phyloP scores from a whole-genome alignment of 306 rosid genomes.

The Malus orientalis region DNA sequence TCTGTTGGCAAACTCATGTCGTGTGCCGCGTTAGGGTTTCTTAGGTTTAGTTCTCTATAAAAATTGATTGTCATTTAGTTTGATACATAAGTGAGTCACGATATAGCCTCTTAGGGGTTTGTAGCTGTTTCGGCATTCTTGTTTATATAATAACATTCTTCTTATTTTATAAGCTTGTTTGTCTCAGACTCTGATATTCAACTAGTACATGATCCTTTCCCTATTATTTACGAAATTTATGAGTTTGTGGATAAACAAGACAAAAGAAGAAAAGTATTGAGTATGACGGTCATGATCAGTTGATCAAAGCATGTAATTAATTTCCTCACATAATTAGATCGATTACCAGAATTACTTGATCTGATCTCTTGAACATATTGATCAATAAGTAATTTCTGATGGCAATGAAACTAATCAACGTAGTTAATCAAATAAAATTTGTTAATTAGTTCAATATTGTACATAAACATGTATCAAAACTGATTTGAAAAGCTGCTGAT shows the following conservation, averaged over 20 bases:
- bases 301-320: not conserved
- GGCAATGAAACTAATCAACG: not conserved
- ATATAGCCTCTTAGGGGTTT: too few relatives aligned
- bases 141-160: too few relatives aligned
- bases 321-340: not conserved
- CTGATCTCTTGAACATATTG: not conserved
- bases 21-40: too few relatives aligned
- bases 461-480: not conserved
- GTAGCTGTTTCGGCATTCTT: too few relatives aligned
- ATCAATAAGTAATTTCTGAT: not conserved
- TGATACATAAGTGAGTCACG: too few relatives aligned
- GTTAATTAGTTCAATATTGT: too few relatives aligned
- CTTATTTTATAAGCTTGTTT: too few relatives aligned
- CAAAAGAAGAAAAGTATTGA: not conserved
- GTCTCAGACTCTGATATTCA: too few relatives aligned
- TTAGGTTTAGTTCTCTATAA: too few relatives aligned
- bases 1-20: too few relatives aligned
- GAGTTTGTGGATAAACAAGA: not conserved
- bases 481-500: not conserved
- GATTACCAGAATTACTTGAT: not conserved
- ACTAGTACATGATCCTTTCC: not conserved
- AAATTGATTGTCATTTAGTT: too few relatives aligned
- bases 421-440: too few relatives aligned
- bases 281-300: not conserved
- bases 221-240: not conserved